Evolutionary conservation across 2,329 filamentous ascomycete species (phyloP), one percentile per base, ranked within the genome.

Genomic region (Trichoderma hamatum): DNA sequence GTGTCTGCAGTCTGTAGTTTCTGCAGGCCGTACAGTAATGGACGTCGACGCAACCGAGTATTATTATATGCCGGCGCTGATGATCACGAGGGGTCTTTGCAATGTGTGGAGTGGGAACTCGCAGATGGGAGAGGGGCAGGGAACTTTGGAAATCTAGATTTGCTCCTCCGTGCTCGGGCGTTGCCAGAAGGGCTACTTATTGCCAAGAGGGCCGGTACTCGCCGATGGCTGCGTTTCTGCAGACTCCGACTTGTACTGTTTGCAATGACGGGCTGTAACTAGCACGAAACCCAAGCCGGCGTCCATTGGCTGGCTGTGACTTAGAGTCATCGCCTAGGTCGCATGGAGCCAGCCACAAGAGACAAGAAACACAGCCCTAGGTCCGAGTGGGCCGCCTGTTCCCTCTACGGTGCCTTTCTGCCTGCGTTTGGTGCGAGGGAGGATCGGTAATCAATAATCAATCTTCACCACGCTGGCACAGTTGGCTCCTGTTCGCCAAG

Each of bases 81-180:
- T 59, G 63, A 67, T 67, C 63, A 67, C 63, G 63, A 67, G 63
- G 63, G 63, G 49, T 59, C 39, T 28, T 59, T 28, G 54, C 52
- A 59, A 67, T 67, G 63, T 67, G 63, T 67, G 63, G 63, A 67
- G 63, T 51, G 63, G 36, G 28, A 58, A 67, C 62, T 49, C 63
- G 39, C 39, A 51, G 63, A 59, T 32, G 54, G 54, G 54, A 59
- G 54, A 59, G 63, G 63, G 63, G 63, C 52, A 58, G 36, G 28
- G 54, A 51, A 55, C 49, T 64, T 54, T 54, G 24, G 26, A 67
- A 67, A 67, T 67, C 63, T 67, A 67, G 63, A 67, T 67, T 67
- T 67, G 63, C 63, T 67, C 63, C 63, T 66, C 63, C 63, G 63
- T 58, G 54, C 63, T 67, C 63, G 63, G 63, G 62, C 62, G 63